Evolutionary conservation across 2,329 filamentous ascomycete genomes (phyloP).

Genomic region (Eutypella sp.): DNA sequence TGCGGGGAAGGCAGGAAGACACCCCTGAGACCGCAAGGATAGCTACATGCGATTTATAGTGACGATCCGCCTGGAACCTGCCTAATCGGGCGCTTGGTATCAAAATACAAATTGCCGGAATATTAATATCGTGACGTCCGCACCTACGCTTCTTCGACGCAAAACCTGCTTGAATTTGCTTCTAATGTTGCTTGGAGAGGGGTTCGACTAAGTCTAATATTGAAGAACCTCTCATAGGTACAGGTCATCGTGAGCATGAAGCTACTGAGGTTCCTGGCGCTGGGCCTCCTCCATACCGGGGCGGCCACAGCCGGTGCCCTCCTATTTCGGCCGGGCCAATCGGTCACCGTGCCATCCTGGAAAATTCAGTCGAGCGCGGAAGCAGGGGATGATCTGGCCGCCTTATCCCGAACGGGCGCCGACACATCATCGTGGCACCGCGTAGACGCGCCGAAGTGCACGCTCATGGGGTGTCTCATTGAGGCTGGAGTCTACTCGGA

Average conservation of each 20-base stretch:
- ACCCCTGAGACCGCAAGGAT: too few species aligned
- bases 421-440: constrained; percentile 49
- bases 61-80: too few species aligned
- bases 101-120: too few species aligned
- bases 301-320: constrained; percentile 8
- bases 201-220: too few species aligned
- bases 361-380: constrained; percentile 41
- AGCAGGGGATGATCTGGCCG: constrained; percentile 28
- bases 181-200: too few species aligned
- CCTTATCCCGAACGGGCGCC: constrained; percentile 36
- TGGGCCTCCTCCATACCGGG: constrained; percentile 6
- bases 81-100: too few species aligned
- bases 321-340: constrained; percentile 14
- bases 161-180: too few species aligned
- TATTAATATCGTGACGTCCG: too few species aligned
- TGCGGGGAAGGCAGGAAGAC: too few species aligned
- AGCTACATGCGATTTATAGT: too few species aligned
- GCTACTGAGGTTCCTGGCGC: not conserved
- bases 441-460: constrained; percentile 41
- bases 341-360: constrained; percentile 38
- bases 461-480: constrained; percentile 54
- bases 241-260: not conserved
- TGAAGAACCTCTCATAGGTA: too few species aligned
- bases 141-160: too few species aligned
- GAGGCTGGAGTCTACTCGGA: constrained; percentile 48